Evolutionary conservation across 768 basidiomycete species (phyloP).

Genomic region (Ramaria rubella): DNA sequence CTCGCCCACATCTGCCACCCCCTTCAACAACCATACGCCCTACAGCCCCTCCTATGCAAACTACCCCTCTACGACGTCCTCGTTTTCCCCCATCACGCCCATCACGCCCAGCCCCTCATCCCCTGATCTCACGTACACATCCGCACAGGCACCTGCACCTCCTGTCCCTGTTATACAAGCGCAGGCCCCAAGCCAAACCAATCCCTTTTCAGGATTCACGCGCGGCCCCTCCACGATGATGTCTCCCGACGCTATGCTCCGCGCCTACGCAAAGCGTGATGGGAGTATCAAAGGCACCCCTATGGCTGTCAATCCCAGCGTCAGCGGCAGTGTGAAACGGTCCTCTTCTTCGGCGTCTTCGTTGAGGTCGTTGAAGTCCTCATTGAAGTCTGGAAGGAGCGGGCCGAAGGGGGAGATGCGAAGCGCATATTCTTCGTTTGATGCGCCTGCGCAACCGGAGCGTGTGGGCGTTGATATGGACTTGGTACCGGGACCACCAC

Average conservation of each 20-base stretch:
- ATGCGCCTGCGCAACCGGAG: slow-evolving; percentile 5
- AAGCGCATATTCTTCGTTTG: slow-evolving; percentile 1
- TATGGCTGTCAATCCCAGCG: slow-evolving; percentile 11
- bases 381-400: neutral
- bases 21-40: slow-evolving; percentile 7
- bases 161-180: too few species aligned
- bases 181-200: slow-evolving; percentile 1
- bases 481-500: neutral
- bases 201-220: slow-evolving; percentile 9
- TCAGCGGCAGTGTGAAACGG: neutral
- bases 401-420: neutral
- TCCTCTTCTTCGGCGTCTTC: too few species aligned
- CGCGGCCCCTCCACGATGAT: slow-evolving; percentile 32
- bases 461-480: neutral
- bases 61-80: neutral
- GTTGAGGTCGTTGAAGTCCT: slow-evolving; percentile 1
- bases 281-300: slow-evolving; percentile 5
- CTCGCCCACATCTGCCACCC: slow-evolving; percentile 4
- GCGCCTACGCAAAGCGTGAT: slow-evolving; percentile 56
- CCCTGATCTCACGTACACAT: slow-evolving; percentile 11
- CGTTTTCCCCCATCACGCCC: slow-evolving; percentile 23
- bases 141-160: slow-evolving; percentile 27
- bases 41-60: slow-evolving; percentile 4
- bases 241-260: slow-evolving; percentile 72
- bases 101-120: slow-evolving; percentile 8